Evolutionary conservation across 2,329 filamentous ascomycete species (phyloP), one percentile per base, ranked within the genome.

Genomic region (Alternaria arborescens): DNA sequence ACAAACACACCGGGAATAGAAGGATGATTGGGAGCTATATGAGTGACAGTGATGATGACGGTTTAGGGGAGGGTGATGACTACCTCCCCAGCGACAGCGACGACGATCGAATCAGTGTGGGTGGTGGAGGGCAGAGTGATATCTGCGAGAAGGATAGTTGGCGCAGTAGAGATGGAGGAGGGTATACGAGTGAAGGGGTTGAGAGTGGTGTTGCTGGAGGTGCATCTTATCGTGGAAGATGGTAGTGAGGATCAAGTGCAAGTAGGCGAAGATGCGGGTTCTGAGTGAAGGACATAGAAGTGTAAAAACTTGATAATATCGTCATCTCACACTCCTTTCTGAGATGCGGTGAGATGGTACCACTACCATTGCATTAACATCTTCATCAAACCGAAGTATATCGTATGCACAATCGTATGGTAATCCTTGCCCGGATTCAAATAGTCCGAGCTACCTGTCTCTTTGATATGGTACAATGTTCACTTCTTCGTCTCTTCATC

Each of bases 391-490:
- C 12, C 3, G 26, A 46, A 12, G 26, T 16, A 20, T 16, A 30
- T 46, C 44, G 30, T 38, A 18, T 50, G 4, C 46, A 38, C 3
- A 50, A 0, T 36, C 3, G 24, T 43, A 47, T 30, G 22, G 1
- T 14, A 2, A 43, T 20, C 6, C 3, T 8, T 44, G 22, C 30
- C 10, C 6, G 1, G 47, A 5, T 2, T 1, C 22, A 26, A 2
- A 3, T 26, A 22, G 34, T 4, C 1, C 30, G 2, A 28, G 42
- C 30, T 10, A 40, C 36, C 36, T 42, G 34, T 42, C 40, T 8
- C 18, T 32, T 40, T 34, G 22, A 38, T 66, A 65, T 61, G 52
- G 41, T 65, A 64, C 60, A 64, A 7, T 55, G n/a, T 14, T 42
- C 40, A 36, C 40, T 24, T 30, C 12, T 14, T 52, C 3, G 2